These are phyloP conservation scores for Pseudogymnoascus pannorum DNA, from an alignment of 2,329 filamentous ascomycete genomes.

Conservation along the genomic window DNA sequence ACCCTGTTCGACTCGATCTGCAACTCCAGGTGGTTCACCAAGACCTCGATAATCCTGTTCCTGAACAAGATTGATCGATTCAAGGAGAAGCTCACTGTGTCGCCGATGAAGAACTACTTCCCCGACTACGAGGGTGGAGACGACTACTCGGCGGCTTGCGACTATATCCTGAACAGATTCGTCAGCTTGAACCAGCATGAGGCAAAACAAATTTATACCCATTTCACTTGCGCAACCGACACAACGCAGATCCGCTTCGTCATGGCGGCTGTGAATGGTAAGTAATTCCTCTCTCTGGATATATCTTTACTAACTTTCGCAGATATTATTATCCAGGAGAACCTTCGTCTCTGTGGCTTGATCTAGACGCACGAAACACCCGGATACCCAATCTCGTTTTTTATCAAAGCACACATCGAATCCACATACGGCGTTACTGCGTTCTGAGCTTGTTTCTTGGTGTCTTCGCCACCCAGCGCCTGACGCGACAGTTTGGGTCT, in stretches of 20 bases:
- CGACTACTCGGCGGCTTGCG: constrained; percentile 91
- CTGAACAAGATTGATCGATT: constrained; percentile 88
- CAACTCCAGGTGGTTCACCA: constrained; percentile 85
- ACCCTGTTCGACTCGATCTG: constrained; percentile 83
- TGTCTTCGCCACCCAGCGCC: background rate
- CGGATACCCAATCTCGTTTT: background rate
- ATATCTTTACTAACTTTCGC: constrained; percentile 35
- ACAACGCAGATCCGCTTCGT: constrained; percentile 99
- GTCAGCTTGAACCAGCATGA: constrained; percentile 98
- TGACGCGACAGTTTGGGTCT: background rate
- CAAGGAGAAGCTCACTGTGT: constrained; percentile 75
- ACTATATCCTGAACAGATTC: constrained; percentile 98
- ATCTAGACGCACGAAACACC: constrained; percentile 54
- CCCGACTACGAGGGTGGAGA: constrained; percentile 90
- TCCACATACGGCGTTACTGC: constrained; percentile 5
- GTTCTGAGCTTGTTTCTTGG: background rate
- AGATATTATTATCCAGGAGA: constrained; percentile 99
- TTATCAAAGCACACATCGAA: background rate
- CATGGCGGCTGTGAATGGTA: constrained; percentile 98
- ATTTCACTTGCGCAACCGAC: constrained; percentile 98
- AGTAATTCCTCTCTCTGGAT: constrained; percentile 27
- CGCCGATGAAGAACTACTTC: constrained; percentile 84
- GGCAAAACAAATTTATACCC: constrained; percentile 99
- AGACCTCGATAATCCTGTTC: constrained; percentile 83
- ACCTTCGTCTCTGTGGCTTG: constrained; percentile 90